Evolutionary conservation across 345 rosid species (phyloP), one percentile per base, ranked within the genome.

Genomic region (Punica granatum): DNA sequence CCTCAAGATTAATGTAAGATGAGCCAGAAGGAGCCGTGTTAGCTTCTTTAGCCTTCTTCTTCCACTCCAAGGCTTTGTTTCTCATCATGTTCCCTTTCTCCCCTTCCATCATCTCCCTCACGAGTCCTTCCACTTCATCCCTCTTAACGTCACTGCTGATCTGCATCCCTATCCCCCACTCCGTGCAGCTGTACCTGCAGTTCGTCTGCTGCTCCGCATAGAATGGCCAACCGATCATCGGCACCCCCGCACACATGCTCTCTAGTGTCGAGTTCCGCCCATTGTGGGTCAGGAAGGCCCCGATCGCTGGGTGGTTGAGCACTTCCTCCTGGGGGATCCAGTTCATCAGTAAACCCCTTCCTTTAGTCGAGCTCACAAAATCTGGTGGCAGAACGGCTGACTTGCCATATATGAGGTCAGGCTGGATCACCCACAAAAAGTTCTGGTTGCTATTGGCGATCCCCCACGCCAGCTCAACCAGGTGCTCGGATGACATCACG

Each of bases 161-260:
- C 79, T 81, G 81, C 71, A 78, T 66, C 62, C 87, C 85, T 13
- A 83, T 64, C 31, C 74, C 77, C 87, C 85, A 83, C 15, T 72
- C 70, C 13, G n/a, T 71, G 65, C 78, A 74, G 26, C 79, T 60
- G n/a, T 67, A 81, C 67, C 60, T 2, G 28, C 80, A 72, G 43
- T 76, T 72, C 12, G 67, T 68, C 30, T 51, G 76, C 28, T 76
- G 80, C 48, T 76, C 80, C 0, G 74, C 70, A 1, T 68, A 72
- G 61, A 76, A 66, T 0, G 80, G 80, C 76, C 80, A 72, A 35
- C 76, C 69, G 15, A 73, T 7, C 37, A 73, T 26, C 0, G 80
- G 76, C 26, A 76, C 71, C 7, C 75, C 80, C 0, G 26, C 53
- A n/a, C 71, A 26, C 3, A 76, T 21, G 63, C 79, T 72, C 60